phyloP scores from a whole-genome alignment of 2,329 filamentous ascomycete species.

The Colletotrichum filicis region DNA sequence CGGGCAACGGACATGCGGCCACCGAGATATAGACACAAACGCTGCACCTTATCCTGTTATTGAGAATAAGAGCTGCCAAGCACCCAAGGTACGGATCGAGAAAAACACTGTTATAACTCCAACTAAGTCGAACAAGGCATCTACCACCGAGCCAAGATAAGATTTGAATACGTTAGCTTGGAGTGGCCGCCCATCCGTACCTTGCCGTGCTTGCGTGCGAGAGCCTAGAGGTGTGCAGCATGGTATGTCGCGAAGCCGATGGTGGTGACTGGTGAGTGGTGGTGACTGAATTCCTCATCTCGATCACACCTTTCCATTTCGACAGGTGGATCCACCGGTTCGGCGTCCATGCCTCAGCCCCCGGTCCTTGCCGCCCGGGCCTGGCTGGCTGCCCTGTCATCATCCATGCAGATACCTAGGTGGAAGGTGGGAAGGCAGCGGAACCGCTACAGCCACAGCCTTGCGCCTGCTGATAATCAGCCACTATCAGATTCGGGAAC shows the following conservation, averaged over 20 bases:
- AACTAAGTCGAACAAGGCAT: not conserved
- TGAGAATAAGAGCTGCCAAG: too few relatives aligned
- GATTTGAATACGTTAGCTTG: not conserved
- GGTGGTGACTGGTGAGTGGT: not conserved
- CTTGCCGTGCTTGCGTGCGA: too few relatives aligned
- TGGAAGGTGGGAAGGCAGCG: too few relatives aligned
- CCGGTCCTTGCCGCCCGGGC: too few relatives aligned
- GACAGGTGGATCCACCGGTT: not conserved
- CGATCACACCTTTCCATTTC: not conserved
- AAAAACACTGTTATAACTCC: too few relatives aligned
- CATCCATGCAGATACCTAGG: not conserved
- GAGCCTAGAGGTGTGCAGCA: too few relatives aligned
- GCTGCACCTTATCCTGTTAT: too few relatives aligned
- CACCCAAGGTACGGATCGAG: too few relatives aligned
- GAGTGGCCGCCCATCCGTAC: too few relatives aligned
- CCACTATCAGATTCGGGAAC: not conserved
- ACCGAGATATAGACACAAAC: not conserved
- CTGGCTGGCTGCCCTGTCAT: not conserved
- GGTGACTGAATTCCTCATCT: not conserved
- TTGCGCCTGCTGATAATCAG: not conserved
- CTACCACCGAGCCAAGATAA: not conserved
- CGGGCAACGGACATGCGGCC: not conserved
- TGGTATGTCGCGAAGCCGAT: too few relatives aligned
- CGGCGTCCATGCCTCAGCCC: too few relatives aligned
- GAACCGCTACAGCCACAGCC: not conserved